phyloP scores from a whole-genome alignment of 2,329 filamentous ascomycete genomes.

The Aspergillus sp. region DNA sequence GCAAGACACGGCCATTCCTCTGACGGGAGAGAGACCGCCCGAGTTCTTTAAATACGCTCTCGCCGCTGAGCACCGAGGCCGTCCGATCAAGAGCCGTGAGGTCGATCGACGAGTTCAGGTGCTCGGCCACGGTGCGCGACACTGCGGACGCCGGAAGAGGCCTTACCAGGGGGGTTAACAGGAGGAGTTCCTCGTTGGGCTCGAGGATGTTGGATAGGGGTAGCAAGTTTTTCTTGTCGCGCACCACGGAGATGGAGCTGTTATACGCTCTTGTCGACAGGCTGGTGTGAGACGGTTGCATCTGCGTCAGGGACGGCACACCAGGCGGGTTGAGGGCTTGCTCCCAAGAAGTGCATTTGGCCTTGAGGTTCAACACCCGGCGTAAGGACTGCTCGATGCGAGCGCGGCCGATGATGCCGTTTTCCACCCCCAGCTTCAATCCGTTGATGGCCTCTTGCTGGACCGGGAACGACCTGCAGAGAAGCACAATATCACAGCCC shows the following conservation, averaged over 20 bases:
- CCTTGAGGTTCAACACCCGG: conserved; percentile 77
- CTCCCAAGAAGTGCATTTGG: conserved; percentile 83
- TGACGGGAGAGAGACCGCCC: conserved; percentile 84
- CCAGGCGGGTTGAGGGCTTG: conserved; percentile 86
- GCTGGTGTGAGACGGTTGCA: conserved; percentile 77
- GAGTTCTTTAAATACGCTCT: conserved; percentile 86
- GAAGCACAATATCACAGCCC: conserved; percentile 84
- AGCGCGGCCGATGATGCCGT: conserved; percentile 78
- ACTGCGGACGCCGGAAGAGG: conserved; percentile 86
- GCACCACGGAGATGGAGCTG: conserved; percentile 85
- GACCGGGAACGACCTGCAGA: conserved; percentile 82
- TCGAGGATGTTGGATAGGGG: conserved; percentile 80
- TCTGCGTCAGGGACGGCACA: conserved; percentile 69
- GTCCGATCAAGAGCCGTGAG: conserved; percentile 56
- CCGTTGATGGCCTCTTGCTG: conserved; percentile 91
- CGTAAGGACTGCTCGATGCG: conserved; percentile 77
- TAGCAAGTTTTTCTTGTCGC: conserved; percentile 81
- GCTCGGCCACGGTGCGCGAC: conserved; percentile 63
- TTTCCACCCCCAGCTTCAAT: conserved; percentile 83
- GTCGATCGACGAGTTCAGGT: conserved; percentile 47
- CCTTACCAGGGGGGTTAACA: conserved; percentile 86
- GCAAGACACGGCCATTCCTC: conserved; percentile 78
- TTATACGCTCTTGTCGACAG: conserved; percentile 87
- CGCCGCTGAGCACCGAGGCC: conserved; percentile 77
- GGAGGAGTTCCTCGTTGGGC: conserved; percentile 80